These are phyloP conservation scores for Chrysopogon serrulatus DNA, from an alignment of 176 grass and related monocot genomes.

Conservation along the genomic window DNA sequence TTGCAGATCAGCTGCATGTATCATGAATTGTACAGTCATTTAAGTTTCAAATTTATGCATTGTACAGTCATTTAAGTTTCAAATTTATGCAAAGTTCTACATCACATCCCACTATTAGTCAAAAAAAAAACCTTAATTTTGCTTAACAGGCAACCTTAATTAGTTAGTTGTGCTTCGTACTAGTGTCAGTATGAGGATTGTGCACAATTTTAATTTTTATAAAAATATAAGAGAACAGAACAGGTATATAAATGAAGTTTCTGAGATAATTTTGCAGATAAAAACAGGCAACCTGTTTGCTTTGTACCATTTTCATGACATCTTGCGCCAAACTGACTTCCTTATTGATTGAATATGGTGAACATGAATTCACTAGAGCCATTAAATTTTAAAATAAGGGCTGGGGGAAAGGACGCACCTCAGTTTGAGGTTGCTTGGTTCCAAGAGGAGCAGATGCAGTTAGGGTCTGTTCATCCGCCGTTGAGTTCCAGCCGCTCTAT, in stretches of 20 bases:
- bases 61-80: background rate
- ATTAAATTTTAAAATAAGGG: background rate
- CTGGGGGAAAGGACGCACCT: background rate
- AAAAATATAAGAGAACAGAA: background rate
- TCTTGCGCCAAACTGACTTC: background rate
- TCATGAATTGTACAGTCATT: background rate
- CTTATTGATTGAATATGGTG: background rate
- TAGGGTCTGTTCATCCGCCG: background rate
- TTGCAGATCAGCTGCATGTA: background rate
- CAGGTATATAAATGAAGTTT: background rate
- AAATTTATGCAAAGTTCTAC: background rate
- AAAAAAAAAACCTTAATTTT: background rate
- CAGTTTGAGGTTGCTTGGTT: conserved; percentile 1
- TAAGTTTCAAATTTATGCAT: background rate
- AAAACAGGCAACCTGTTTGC: background rate
- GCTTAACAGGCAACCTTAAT: background rate
- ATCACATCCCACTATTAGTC: background rate
- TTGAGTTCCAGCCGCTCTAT: background rate
- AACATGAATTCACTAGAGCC: background rate
- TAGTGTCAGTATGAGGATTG: background rate
- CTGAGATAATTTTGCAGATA: background rate
- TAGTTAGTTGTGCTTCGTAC: background rate
- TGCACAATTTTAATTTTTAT: background rate
- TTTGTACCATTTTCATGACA: background rate
- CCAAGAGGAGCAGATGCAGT: background rate